Base-by-base conservation (phyloP, 495 filamentous ascomycete genomes). In the Neurospora sp. region DNA sequence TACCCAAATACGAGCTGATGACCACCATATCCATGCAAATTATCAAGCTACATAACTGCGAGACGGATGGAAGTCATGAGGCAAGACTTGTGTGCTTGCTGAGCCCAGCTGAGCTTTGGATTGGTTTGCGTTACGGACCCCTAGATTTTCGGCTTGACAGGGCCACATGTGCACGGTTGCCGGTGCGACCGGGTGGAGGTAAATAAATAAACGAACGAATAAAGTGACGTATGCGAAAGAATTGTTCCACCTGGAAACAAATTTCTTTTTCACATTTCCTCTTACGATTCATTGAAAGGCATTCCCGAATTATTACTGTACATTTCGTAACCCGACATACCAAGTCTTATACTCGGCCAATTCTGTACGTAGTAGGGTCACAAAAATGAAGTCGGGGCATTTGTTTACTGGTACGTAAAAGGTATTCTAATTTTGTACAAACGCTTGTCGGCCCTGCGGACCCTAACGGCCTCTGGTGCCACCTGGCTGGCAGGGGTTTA, bases 401-500 rank as follows among this genome's bases (percentile, higher is more conserved):
- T 61, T 61, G 27, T 61, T 35, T 61, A 35, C 53, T 35, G 12
- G 53, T 35, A 27, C 12, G 53, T 16, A 35, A 65, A 65, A 65
- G 7, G 53, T 65, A 35, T 65, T 31, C 27, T 35, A 65, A 65
- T 31, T 35, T 61, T 65, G 22, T 65, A 35, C 53, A 65, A 35
- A 65, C 53, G 14, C 27, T 65, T 65, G 53, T 65, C 53, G 53
- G 53, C 5, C 53, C 14, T 65, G 53, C 27, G 53, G 53, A 65
- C 27, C 27, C 53, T 65, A 35, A 65, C 27, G 53, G 53, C 27
- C 53, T 61, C 27, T 70, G 40, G 40, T 41, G 59, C 73, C 53
- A 40, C 70, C 22, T 44, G 14, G 37, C 40, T n/a, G 59, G 71
- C 72, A 73, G 37, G 72, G 72, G 39, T 70, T 37, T 73, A 73